Base-by-base conservation (phyloP, 1,139 yeast species). In the Suhomyces choctaworum region DNA sequence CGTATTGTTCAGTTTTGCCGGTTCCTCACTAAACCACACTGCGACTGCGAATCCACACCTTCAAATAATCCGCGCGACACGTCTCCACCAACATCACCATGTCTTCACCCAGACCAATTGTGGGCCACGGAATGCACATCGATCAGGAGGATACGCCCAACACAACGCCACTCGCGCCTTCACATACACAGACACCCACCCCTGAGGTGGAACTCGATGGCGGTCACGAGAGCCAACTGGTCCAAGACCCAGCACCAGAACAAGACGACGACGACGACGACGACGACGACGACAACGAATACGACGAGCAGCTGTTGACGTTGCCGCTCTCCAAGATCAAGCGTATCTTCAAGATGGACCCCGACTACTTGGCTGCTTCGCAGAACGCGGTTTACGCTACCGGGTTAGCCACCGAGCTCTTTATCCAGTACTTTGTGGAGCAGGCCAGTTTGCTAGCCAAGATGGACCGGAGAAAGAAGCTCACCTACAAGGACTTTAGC, bases 341-440 rank as follows among this genome's bases (percentile, higher is more conserved):
- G 56, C 75, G 82, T 51, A 84, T 90, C 36, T 80, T 92, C 54
- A 88, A 86, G 52, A 76, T 83, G 58, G 97, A 92, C 54, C 88
- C 90, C 4, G 96, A 87, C 27, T 85, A 85, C 48, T 63, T 74
- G 5, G 76, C 87, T 2, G 82, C 92, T 3, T 80, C 95, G 1
- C 85, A 80, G 39, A 70, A 82, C 24, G 95, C 96, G 0, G 87
- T 85, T 10, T 85, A 82, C 50, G 82, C 95, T 10, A 73, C 92
- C 3, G 94, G 95, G 0, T 76, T 86, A 30, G 96, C 97, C 5
- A 83, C 96, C 0, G 96, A 90, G 52, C 63, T 87, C 32, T 90
- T 90, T 57, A 75, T 89, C 11, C 87, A 84, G 58, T 78, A 84
- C 49, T 67, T 90, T 37, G 76, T 89, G 1, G 95, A 85, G 56